These are phyloP conservation scores for Claviceps arundinis DNA, from an alignment of 2,329 filamentous ascomycete species.

Conservation along the genomic window DNA sequence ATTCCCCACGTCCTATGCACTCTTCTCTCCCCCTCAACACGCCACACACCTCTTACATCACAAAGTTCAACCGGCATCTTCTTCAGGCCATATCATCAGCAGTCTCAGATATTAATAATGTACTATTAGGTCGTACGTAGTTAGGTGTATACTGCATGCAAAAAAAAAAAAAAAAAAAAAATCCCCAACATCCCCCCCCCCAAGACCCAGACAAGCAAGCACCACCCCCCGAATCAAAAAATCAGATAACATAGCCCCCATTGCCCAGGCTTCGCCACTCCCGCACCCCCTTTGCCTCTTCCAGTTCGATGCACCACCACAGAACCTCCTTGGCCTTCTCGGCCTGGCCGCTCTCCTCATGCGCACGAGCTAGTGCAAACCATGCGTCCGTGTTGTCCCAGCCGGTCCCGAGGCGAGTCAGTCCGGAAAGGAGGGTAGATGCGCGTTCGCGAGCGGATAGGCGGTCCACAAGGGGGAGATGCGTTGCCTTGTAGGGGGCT, in stretches of 20 bases:
- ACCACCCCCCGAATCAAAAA: slow-evolving; percentile 10
- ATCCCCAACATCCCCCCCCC: not conserved
- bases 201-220: too few species aligned
- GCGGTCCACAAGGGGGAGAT: slow-evolving; percentile 61
- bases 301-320: slow-evolving; percentile 96
- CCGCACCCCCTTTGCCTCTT: slow-evolving; percentile 69
- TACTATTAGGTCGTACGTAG: not conserved
- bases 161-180: not conserved
- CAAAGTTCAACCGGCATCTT: too few species aligned
- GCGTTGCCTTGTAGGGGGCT: slow-evolving; percentile 41
- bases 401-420: slow-evolving; percentile 74
- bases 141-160: not conserved
- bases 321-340: slow-evolving; percentile 85
- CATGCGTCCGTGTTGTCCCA: slow-evolving; percentile 94
- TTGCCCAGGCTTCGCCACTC: slow-evolving; percentile 60
- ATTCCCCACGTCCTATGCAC: too few species aligned
- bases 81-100: too few species aligned
- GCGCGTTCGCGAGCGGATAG: slow-evolving; percentile 85
- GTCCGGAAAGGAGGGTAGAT: slow-evolving; percentile 63
- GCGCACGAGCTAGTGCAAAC: slow-evolving; percentile 74
- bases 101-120: too few species aligned
- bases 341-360: slow-evolving; percentile 73
- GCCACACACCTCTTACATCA: too few species aligned
- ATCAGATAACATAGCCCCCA: slow-evolving; percentile 44
- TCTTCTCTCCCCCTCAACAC: too few species aligned